Evolutionary conservation across 1,139 yeast genomes (phyloP).

Genomic region (Lodderomyces metapsilosis): DNA sequence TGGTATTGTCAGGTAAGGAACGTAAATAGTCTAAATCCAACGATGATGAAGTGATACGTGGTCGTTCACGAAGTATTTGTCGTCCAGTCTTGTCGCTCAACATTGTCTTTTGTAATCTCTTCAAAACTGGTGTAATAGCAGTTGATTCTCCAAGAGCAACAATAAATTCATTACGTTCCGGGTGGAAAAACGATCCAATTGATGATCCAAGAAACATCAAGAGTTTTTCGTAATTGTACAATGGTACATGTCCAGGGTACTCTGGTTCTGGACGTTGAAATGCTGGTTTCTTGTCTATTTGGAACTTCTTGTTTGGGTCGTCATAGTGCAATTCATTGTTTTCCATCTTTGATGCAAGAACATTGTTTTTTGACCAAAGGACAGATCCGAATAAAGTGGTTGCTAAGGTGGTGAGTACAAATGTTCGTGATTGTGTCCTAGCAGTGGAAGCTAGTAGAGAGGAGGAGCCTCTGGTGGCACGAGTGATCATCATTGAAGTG

Average conservation of each 20-base stretch:
- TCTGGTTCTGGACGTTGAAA: slow-evolving; percentile 46
- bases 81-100: slow-evolving; percentile 74
- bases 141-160: slow-evolving; percentile 96
- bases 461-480: not conserved
- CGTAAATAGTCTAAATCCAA: slow-evolving; percentile 64
- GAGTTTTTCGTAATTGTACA: slow-evolving; percentile 60
- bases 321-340: slow-evolving; percentile 50
- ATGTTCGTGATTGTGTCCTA: slow-evolving; percentile 5
- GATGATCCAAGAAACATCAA: slow-evolving; percentile 74
- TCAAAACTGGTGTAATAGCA: slow-evolving; percentile 69
- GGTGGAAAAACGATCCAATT: slow-evolving; percentile 79
- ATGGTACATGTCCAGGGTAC: slow-evolving; percentile 82
- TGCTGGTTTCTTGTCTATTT: slow-evolving; percentile 19
- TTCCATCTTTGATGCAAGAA: slow-evolving; percentile 59
- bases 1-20: slow-evolving; percentile 62
- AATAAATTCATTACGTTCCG: slow-evolving; percentile 74
- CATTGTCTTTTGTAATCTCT: slow-evolving; percentile 67
- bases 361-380: slow-evolving; percentile 49
- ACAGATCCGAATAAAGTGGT: slow-evolving; percentile 24
- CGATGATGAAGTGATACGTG: slow-evolving; percentile 75
- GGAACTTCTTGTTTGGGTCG: slow-evolving; percentile 27
- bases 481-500: not conserved
- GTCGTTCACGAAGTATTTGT: slow-evolving; percentile 71
- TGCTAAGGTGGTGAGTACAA: slow-evolving; percentile 13
- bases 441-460: not conserved